A percentile compares a stretch with the other conserved stretches of the same genome.
Conservation (phyloP, 371 early-diverging fungal species). For the Apophysomyces variabilis region DNA sequence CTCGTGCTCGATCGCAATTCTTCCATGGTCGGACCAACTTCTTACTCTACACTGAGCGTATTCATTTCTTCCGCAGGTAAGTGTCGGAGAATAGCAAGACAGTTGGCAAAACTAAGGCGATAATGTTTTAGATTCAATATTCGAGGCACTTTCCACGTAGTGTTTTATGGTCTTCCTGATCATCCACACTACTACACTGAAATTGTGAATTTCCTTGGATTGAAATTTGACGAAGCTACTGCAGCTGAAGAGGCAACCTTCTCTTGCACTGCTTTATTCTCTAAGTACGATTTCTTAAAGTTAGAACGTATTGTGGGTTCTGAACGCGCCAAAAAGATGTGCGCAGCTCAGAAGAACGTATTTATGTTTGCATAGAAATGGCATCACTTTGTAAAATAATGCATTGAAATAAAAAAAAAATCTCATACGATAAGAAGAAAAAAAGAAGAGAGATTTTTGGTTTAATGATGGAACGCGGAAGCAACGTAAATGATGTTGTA, state of each 20-base stretch:
- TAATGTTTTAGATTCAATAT: conserved; percentile 67
- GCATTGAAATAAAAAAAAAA: too few species aligned
- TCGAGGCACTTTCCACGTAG: conserved; percentile 82
- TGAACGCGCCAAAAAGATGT: conserved; percentile 74
- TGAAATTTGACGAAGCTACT: conserved; percentile 53
- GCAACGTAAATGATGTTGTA: neutral
- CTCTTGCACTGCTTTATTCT: conserved; percentile 76
- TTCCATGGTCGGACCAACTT: conserved; percentile 80
- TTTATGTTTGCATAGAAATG: conserved; percentile 67
- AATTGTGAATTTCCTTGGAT: conserved; percentile 70
- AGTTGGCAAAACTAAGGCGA: neutral
- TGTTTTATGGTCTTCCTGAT: conserved; percentile 92
- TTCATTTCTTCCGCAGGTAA: conserved; percentile 90
- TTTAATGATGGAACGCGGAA: neutral
- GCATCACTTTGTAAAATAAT: too few species aligned
- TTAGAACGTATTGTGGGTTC: conserved; percentile 92
- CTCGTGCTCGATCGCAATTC: conserved; percentile 79
- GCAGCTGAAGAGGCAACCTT: conserved; percentile 62
- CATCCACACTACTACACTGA: conserved; percentile 90
- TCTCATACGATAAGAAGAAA: too few species aligned
- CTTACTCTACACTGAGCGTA: conserved; percentile 90
- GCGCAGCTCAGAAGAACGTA: conserved; percentile 70
- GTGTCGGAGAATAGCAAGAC: too few species aligned
- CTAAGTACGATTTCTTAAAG: conserved; percentile 83
- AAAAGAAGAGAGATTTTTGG: neutral